Base-by-base conservation (phyloP, 495 filamentous ascomycete genomes). In the Tirmania nivea region DNA sequence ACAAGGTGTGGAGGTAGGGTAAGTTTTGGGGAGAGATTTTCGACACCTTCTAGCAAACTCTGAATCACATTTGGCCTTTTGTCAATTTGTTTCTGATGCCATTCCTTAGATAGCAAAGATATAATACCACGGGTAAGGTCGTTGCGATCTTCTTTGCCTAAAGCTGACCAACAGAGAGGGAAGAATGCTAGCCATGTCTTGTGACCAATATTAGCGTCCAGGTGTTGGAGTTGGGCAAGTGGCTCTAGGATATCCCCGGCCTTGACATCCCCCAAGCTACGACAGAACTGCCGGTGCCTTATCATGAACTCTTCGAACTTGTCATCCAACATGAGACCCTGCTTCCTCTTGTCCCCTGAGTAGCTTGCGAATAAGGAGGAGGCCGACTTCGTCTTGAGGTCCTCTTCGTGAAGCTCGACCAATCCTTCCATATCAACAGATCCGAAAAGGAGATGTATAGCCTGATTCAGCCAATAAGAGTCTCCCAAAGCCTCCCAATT, bases 401-500 rank as follows among this genome's bases (percentile, higher is more conserved):
- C 92, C 16, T 90, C 83, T 0, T 70, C 64, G 58, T 94, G 79
- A 36, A 99, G 71, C 55, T 83, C 79, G 50, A 82, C 76, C 25
- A 76, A 68, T 10, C 75, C 75, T 52, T 80, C 81, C 79, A 86
- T 84, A 59, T 96, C 90, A 36, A 95, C 73, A 49, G 83, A 86
- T 17, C 92, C 87, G 54, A 96, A 75, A 14, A 99, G 73, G 19
- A 96, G 73, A 63, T 96, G 88, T 14, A 83, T 81, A 12, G 90
- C 90, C 65, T 99, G 92, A 31, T 84, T 78, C 16, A 99, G 73
- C 92, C 92, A 99, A 70, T 88, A 99, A 8, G 83, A 94, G 55
- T 99, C 90, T 4, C 76, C 77, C 36, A 99, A 72, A 0, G 84
- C 88, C 63, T 95, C 92, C 92, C 92, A 99, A 59, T 95, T 94